Evolutionary conservation across 768 basidiomycete species (phyloP).

Genomic region (Calocybe indica): DNA sequence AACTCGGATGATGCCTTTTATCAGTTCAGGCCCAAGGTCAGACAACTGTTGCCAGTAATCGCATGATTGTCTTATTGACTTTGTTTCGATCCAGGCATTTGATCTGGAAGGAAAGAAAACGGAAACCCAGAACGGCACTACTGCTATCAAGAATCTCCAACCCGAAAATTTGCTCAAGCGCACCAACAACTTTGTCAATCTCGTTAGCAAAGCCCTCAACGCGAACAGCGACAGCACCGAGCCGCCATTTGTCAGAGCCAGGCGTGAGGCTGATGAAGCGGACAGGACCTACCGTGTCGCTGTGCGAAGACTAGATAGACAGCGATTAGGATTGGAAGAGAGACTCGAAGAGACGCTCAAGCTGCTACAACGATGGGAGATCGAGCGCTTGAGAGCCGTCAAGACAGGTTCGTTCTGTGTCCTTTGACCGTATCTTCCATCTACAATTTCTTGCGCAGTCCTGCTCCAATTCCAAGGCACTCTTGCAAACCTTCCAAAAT

Average conservation of each 20-base stretch:
- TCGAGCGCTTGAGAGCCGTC: constrained; percentile 74
- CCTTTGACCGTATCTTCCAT: neutral
- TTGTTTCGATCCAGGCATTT: constrained; percentile 43
- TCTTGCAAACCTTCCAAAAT: constrained; percentile 63
- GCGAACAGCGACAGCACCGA: constrained; percentile 41
- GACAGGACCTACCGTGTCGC: constrained; percentile 75
- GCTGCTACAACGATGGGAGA: constrained; percentile 78
- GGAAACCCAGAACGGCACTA: constrained; percentile 11
- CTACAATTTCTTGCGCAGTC: constrained; percentile 32
- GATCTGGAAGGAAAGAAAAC: constrained; percentile 37
- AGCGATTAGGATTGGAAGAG: constrained; percentile 83
- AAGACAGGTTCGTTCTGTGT: constrained; percentile 56
- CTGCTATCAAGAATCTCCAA: constrained; percentile 18
- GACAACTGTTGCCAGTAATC: constrained; percentile 6
- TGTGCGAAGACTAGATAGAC: constrained; percentile 78
- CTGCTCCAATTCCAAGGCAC: constrained; percentile 86
- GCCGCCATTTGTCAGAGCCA: constrained; percentile 61
- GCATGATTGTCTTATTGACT: neutral
- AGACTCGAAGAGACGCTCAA: constrained; percentile 79
- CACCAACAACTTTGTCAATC: constrained; percentile 61
- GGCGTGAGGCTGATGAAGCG: constrained; percentile 76
- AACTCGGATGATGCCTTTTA: constrained; percentile 75
- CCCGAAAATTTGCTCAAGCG: constrained; percentile 59
- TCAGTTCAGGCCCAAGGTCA: constrained; percentile 77
- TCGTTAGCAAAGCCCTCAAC: constrained; percentile 69